These are phyloP conservation scores for Candida nitratophila DNA, from an alignment of 805 yeast genomes.

Conservation along the genomic window DNA sequence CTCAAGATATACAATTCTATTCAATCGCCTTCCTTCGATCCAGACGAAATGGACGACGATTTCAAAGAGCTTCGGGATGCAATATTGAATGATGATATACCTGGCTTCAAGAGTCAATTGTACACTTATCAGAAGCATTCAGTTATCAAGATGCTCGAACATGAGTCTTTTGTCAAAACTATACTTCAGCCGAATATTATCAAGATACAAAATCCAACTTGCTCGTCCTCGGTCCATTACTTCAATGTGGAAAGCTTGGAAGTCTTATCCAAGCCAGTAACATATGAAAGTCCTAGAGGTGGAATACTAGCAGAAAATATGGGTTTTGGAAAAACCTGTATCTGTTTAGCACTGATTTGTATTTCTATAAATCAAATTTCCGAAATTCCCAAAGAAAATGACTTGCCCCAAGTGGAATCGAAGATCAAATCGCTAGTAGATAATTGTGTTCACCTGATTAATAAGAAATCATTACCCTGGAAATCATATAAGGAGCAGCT, in stretches of 20 bases:
- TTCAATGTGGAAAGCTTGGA: constrained; percentile 28
- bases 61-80: constrained; percentile 12
- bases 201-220: neutral
- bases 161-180: constrained; percentile 32
- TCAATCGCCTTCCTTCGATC: constrained; percentile 21
- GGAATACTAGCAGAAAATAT: constrained; percentile 63
- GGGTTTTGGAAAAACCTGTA: constrained; percentile 62
- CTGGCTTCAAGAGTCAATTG: constrained; percentile 43
- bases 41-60: constrained; percentile 13
- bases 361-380: constrained; percentile 47
- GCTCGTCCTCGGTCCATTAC: constrained; percentile 15
- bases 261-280: constrained; percentile 31
- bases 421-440: constrained; percentile 26
- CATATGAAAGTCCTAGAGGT: constrained; percentile 45
- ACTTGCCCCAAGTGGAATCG: constrained; percentile 11
- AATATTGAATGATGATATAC: constrained; percentile 24
- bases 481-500: constrained; percentile 34
- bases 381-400: constrained; percentile 29
- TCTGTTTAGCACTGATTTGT: constrained; percentile 51
- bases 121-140: constrained; percentile 59
- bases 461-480: constrained; percentile 53
- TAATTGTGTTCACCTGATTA: constrained; percentile 36
- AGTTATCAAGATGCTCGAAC: constrained; percentile 49
- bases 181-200: constrained; percentile 18
- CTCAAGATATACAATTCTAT: constrained; percentile 30